Evolutionary conservation across 2,329 filamentous ascomycete genomes (phyloP), one percentile per base, ranked within the genome.

Genomic region (Fusarium continuum): DNA sequence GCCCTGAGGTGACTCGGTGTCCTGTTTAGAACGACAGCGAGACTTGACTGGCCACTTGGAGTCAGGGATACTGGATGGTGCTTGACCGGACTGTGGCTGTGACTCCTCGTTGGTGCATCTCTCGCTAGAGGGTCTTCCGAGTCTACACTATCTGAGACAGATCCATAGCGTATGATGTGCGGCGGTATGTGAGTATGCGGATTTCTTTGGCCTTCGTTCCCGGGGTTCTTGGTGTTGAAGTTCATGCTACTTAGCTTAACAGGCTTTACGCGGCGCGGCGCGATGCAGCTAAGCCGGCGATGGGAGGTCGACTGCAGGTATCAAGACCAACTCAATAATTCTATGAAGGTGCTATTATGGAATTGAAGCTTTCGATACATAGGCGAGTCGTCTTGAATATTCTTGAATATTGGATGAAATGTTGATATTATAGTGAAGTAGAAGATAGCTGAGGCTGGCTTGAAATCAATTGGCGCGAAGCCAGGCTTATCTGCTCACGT

Each of bases 21-120:
- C 11, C 29, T 45, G 17, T 46, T 58, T 4, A 74, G 34, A 4
- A 71, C 22, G 8, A 73, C 63, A 8, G 64, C 61, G 14, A 74
- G 50, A 9, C 46, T 65, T 14, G 55, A 26, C 14, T 16, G 48
- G 11, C 43, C 32, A 28, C 36, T 39, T 34, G 44, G 25, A 20
- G 43, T 29, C 8, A 52, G 43, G 14, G 55, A 47, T 16, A 14
- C 40, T 34, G 26, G 11, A 22, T 51, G 20, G 10, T 44, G 50
- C 26, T 64, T 64, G 13, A 55, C 29, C 0, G 50, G 32, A 10
- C 44, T 54, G 6, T 67, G 59, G 17, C 47, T 67, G 14, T 49
- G 28, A 16, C 53, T 57, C 51, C 28, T 57, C 8, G 46, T 46
- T 13, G 57, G 43, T 8, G 38, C 48, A 35, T 57, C 36, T 10